These are phyloP conservation scores for Acer saccharum DNA, from an alignment of 345 rosid species.

Conservation along the genomic window DNA sequence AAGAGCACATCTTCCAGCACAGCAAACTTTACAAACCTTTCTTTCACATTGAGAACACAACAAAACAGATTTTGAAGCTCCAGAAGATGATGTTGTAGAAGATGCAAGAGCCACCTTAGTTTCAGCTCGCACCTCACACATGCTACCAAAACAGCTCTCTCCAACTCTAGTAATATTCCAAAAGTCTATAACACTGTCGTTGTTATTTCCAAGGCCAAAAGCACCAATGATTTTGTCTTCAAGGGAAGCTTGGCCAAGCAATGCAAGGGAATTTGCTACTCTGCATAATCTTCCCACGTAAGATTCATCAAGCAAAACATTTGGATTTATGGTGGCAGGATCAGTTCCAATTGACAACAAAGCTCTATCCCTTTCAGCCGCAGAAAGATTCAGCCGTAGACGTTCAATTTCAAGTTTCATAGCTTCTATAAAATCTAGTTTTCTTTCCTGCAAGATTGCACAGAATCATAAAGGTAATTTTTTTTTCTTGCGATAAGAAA, in stretches of 20 bases:
- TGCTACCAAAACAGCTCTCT: constrained; percentile 64
- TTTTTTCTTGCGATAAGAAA: neutral
- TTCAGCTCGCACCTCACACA: constrained; percentile 74
- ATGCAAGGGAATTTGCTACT: constrained; percentile 68
- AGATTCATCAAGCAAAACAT: constrained; percentile 62
- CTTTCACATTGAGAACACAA: constrained; percentile 69
- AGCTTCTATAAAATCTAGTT: constrained; percentile 68
- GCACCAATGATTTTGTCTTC: constrained; percentile 85
- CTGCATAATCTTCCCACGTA: constrained; percentile 74
- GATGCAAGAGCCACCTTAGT: constrained; percentile 38
- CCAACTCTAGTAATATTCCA: constrained; percentile 76
- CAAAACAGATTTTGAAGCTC: constrained; percentile 47
- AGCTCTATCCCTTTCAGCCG: constrained; percentile 99
- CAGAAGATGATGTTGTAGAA: constrained; percentile 38
- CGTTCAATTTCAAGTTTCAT: constrained; percentile 95
- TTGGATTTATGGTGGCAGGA: constrained; percentile 94
- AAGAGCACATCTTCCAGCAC: constrained; percentile 92
- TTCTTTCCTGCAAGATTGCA: constrained; percentile 58
- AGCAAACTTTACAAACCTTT: constrained; percentile 82
- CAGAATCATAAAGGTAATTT: neutral
- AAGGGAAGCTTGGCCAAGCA: constrained; percentile 76
- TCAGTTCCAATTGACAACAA: constrained; percentile 83
- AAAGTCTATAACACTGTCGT: constrained; percentile 64
- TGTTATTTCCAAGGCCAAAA: constrained; percentile 67
- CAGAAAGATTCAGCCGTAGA: constrained; percentile 77